Evolutionary conservation across 2,329 filamentous ascomycete genomes (phyloP), one percentile per base, ranked within the genome.

Genomic region (Bipolaris bicolor): DNA sequence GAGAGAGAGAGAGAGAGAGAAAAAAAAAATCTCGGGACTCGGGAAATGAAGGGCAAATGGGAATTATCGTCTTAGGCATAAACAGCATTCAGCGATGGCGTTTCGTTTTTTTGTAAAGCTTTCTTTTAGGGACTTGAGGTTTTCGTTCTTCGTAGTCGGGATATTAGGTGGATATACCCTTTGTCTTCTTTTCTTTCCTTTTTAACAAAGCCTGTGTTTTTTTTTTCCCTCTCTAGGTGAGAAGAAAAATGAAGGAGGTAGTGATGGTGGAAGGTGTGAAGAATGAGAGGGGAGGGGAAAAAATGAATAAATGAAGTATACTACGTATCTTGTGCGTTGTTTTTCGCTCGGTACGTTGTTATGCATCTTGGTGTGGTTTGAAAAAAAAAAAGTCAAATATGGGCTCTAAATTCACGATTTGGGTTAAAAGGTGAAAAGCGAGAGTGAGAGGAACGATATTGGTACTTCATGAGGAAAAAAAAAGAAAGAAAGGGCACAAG

Each of bases 1-100:
- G n/a, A n/a, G n/a, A n/a, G n/a, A n/a, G n/a, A n/a, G n/a, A n/a
- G n/a, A n/a, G n/a, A n/a, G n/a, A n/a, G n/a, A 20, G 20, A 3
- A 20, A 20, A 20, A 20, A 20, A 20, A 20, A 20, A 1, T 20
- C 3, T 3, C 20, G 20, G 2, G 1, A 20, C 1, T 20, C 2
- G 20, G 20, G 20, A 20, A 20, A 20, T 24, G 22, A 24, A 24
- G 22, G 20, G 18, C 24, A 37, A 41, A 20, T 37, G 43, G 18
- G 16, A 24, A 24, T 4, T 45, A 43, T 6, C 9, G 9, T 10
- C 7, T 29, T 29, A 29, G 26, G 26, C 26, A 29, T 29, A 49
- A 43, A 41, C 29, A 63, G 61, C 64, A 67, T 68, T 64, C 61
- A 67, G 67, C 67, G 65, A 65, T 33, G 67, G 67, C 67, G 67